Evolutionary conservation across 2,329 filamentous ascomycete species (phyloP), one percentile per base, ranked within the genome.

Genomic region (Claviceps cyperi): DNA sequence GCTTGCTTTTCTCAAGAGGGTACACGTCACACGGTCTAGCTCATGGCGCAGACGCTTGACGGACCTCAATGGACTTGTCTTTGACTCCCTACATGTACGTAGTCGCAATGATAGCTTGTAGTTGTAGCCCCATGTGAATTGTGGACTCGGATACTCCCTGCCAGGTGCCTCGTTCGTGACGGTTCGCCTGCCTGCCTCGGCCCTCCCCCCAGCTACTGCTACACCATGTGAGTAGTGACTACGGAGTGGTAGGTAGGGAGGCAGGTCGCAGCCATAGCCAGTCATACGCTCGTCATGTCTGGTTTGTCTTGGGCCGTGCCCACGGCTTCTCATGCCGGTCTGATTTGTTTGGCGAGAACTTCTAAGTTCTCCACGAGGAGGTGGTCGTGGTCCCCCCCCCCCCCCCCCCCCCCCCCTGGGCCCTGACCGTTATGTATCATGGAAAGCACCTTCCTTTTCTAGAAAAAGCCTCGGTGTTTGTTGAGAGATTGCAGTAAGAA

Each of bases 371-470:
- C 43, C 15, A 45, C n/a, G 28, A n/a, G 8, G 28, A 41, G 39
- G 39, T 32, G 28, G 17, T 41, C 37, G n/a, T n/a, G n/a, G n/a
- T n/a, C 5, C 36, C 36, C n/a, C 4, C 8, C 36, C 36, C 22
- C 14, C 6, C 37, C 5, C 36, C 36, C n/a, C 4, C 8, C 36
- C 36, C 22, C 14, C 6, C 41, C 15, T 22, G 22, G 22, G 5
- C 22, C 22, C 11, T 28, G 15, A 44, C 41, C 17, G 15, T 28
- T 32, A 44, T 28, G 28, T 44, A 24, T 32, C n/a, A 45, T 45
- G 43, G 43, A 45, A 45, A 45, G 43, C 24, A 45, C 43, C 43
- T 45, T 32, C 43, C 43, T 45, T 32, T 45, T 45, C 43, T 7
- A 45, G 43, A 19, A 45, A 32, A 45, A 19, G n/a, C 43, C 8